Conservation (phyloP, 129 eudicot species). For the Flaveria trinervia region DNA sequence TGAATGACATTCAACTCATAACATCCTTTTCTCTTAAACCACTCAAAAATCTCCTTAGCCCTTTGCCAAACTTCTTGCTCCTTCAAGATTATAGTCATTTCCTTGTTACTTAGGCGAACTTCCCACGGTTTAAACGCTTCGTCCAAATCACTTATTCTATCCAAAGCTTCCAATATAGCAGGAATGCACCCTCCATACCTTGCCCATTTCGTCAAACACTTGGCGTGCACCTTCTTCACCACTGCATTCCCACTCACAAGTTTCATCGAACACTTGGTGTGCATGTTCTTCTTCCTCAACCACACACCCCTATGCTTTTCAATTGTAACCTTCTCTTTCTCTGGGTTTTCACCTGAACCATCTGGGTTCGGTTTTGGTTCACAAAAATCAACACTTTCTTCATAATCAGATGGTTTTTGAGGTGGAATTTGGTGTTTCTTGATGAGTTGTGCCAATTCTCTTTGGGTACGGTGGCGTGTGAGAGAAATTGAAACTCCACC, state of each 20-base stretch:
- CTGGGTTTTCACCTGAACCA: constrained; percentile 22
- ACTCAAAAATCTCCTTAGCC: constrained; percentile 81
- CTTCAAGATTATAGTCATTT: constrained; percentile 78
- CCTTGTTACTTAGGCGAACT: constrained; percentile 59
- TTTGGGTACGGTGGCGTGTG: constrained; percentile 1
- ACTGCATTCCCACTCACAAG: constrained; percentile 21
- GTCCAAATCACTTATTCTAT: constrained; percentile 54
- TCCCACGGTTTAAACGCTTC: constrained; percentile 82
- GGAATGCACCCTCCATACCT: constrained; percentile 75
- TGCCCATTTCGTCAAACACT: constrained; percentile 66
- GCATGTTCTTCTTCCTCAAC: constrained; percentile 26
- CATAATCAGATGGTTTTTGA: constrained; percentile 26
- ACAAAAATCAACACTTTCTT: constrained; percentile 1
- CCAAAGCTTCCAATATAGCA: constrained; percentile 60
- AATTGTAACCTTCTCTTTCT: neutral
- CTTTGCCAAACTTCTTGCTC: constrained; percentile 77
- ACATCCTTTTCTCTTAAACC: constrained; percentile 81
- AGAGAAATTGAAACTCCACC: constrained; percentile 1
- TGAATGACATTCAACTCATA: constrained; percentile 86
- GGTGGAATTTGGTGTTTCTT: constrained; percentile 31
- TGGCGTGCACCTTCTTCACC: constrained; percentile 48
- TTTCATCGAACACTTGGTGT: constrained; percentile 35
- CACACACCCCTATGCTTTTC: constrained; percentile 18
- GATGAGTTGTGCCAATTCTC: constrained; percentile 14
- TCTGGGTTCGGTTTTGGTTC: constrained; percentile 25